A percentile compares a stretch with the other conserved stretches of the same genome.
Conservation (phyloP, 495 filamentous ascomycete genomes). For the Tuber indicum region DNA sequence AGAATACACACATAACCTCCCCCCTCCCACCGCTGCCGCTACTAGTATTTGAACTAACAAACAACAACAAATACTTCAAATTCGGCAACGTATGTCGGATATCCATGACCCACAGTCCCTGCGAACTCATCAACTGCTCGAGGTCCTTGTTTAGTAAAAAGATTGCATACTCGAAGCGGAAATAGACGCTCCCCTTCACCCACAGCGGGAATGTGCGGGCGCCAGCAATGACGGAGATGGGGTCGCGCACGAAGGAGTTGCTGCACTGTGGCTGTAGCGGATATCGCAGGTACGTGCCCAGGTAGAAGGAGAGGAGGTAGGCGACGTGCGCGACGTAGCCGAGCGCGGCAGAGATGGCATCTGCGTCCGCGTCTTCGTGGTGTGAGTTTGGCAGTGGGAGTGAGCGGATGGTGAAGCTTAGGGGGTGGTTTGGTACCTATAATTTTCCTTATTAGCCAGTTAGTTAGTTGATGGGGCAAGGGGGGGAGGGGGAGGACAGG, state of each 20-base stretch:
- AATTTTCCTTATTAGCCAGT: background rate
- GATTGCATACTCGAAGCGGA: conserved; percentile 89
- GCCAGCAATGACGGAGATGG: conserved; percentile 48
- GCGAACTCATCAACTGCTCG: conserved; percentile 69
- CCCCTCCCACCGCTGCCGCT: background rate
- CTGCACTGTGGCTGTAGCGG: conserved; percentile 66
- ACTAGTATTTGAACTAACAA: background rate
- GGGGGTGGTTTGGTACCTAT: conserved; percentile 63
- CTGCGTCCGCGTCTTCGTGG: conserved; percentile 52
- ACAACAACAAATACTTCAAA: conserved; percentile 65
- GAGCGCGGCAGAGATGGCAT: conserved; percentile 69
- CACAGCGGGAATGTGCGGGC: conserved; percentile 72
- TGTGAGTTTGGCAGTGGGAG: conserved; percentile 62
- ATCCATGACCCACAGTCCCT: conserved; percentile 71
- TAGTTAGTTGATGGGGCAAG: background rate
- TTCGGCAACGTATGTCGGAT: conserved; percentile 88
- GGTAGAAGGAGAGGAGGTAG: conserved; percentile 73
- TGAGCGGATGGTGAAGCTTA: conserved; percentile 72
- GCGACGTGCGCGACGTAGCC: conserved; percentile 74
- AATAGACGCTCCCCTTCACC: conserved; percentile 65
- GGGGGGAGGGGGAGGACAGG: conserved; percentile 50
- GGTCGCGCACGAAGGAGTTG: conserved; percentile 69
- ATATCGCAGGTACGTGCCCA: conserved; percentile 71
- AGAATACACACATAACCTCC: background rate
- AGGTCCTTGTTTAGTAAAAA: conserved; percentile 93